phyloP scores from a whole-genome alignment of 148 eudicot species.

The Dianthus caryophyllus region DNA sequence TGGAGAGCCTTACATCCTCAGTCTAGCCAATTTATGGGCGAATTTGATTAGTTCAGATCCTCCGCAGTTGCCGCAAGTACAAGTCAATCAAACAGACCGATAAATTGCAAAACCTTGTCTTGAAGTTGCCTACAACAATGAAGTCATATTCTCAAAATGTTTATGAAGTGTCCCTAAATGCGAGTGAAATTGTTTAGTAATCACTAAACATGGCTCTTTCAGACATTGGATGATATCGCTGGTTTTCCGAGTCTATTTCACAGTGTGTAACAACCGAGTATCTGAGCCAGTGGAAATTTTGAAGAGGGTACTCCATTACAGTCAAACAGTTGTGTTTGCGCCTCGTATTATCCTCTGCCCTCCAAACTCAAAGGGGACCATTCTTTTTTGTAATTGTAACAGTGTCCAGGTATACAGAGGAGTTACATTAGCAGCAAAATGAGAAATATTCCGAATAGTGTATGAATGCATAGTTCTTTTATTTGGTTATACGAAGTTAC shows the following conservation, averaged over 20 bases:
- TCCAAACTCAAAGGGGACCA: conserved; percentile 2
- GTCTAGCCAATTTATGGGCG: conserved; percentile 76
- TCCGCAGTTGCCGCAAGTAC: conserved; percentile 53
- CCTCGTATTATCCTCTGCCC: neutral
- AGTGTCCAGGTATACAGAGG: conserved; percentile 19
- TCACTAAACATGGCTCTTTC: neutral
- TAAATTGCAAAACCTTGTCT: neutral
- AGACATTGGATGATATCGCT: neutral
- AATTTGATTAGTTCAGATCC: conserved; percentile 56
- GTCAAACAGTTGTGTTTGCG: neutral
- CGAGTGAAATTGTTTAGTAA: neutral
- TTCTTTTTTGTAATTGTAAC: conserved; percentile 23
- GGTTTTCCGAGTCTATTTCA: neutral
- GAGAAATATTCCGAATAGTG: conserved; percentile 3
- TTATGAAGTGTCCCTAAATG: neutral
- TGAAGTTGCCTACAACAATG: no score
- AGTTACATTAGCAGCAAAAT: conserved; percentile 13
- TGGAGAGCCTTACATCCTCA: conserved; percentile 45
- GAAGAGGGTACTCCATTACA: neutral
- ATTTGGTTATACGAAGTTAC: neutral
- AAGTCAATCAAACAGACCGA: conserved; percentile 26
- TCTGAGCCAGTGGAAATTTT: neutral
- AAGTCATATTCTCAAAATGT: neutral
- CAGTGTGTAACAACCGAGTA: neutral
- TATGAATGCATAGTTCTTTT: neutral